A percentile compares a stretch with the other conserved stretches of the same genome.
Conservation (phyloP, 768 basidiomycete genomes). For the Trametes coccinea region DNA sequence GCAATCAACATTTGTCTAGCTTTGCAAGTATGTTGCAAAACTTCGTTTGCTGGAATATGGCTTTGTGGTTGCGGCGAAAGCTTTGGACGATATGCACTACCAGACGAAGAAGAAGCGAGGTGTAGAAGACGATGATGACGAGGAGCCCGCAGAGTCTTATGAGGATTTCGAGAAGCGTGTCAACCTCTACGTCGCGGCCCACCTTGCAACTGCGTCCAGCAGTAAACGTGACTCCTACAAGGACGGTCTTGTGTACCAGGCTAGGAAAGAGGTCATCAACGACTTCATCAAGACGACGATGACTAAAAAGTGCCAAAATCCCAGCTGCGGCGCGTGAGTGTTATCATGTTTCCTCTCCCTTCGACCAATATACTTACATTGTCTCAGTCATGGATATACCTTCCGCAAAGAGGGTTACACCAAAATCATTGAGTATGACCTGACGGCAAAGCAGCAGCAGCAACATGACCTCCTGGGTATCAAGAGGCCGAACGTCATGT, state of each 20-base stretch:
- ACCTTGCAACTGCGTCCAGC: conserved; percentile 42
- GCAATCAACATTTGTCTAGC: conserved; percentile 40
- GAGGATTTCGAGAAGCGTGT: conserved; percentile 64
- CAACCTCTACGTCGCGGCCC: conserved; percentile 64
- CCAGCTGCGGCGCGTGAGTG: conserved; percentile 72
- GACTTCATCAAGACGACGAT: conserved; percentile 76
- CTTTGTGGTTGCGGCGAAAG: conserved; percentile 77
- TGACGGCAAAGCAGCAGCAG: conserved; percentile 76
- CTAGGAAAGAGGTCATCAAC: conserved; percentile 76
- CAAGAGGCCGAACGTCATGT: conserved; percentile 77
- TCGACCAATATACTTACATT: conserved; percentile 12
- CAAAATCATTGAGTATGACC: conserved; percentile 93
- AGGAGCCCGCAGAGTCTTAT: conserved; percentile 55
- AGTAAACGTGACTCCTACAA: conserved; percentile 85
- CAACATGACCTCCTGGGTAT: conserved; percentile 51
- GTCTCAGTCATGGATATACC: conserved; percentile 69
- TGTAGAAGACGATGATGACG: conserved; percentile 46
- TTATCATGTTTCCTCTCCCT: neutral
- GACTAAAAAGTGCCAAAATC: conserved; percentile 73
- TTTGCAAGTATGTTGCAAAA: conserved; percentile 83
- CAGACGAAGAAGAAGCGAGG: conserved; percentile 37
- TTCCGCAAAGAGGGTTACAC: conserved; percentile 93
- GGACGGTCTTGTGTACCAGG: conserved; percentile 83
- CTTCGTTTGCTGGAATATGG: conserved; percentile 88
- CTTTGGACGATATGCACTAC: conserved; percentile 67